Evolutionary conservation across 1,284 basidiomycete species (phyloP).

Genomic region (Boletus mariae): DNA sequence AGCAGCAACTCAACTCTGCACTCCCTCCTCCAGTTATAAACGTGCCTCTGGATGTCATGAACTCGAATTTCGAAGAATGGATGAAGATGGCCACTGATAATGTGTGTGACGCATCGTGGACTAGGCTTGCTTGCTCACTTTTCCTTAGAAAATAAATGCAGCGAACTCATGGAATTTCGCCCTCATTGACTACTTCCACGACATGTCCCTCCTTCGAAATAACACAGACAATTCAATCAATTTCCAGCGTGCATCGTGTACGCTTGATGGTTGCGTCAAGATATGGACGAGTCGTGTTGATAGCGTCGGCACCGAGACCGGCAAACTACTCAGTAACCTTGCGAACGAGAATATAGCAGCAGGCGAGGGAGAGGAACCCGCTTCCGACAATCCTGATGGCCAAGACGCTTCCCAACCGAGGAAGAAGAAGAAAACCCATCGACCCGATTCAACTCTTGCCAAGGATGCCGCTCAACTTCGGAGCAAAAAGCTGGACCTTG

Average conservation of each 20-base stretch:
- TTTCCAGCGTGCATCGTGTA: constrained; percentile 97
- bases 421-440: constrained; percentile 61
- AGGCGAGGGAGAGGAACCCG: constrained; percentile 57
- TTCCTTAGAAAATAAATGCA: constrained; percentile 92
- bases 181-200: constrained; percentile 98
- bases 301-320: constrained; percentile 94
- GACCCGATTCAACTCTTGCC: constrained; percentile 79
- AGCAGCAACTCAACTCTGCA: constrained; percentile 58
- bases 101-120: constrained; percentile 46
- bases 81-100: constrained; percentile 99
- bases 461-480: constrained; percentile 80
- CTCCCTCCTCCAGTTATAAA: constrained; percentile 56
- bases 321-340: constrained; percentile 91
- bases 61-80: constrained; percentile 95
- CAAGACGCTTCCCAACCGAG: constrained; percentile 51
- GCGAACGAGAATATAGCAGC: constrained; percentile 62
- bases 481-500: constrained; percentile 91
- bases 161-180: constrained; percentile 98
- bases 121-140: constrained; percentile 10
- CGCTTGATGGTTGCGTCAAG: constrained; percentile 98
- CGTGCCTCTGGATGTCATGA: constrained; percentile 76
- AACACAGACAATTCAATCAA: constrained; percentile 93
- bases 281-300: constrained; percentile 99
- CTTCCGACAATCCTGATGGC: constrained; percentile 60
- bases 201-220: constrained; percentile 95